Evolutionary conservation across 352 stramenopile genomes (phyloP).

Genomic region (Phytophthora ramorum): DNA sequence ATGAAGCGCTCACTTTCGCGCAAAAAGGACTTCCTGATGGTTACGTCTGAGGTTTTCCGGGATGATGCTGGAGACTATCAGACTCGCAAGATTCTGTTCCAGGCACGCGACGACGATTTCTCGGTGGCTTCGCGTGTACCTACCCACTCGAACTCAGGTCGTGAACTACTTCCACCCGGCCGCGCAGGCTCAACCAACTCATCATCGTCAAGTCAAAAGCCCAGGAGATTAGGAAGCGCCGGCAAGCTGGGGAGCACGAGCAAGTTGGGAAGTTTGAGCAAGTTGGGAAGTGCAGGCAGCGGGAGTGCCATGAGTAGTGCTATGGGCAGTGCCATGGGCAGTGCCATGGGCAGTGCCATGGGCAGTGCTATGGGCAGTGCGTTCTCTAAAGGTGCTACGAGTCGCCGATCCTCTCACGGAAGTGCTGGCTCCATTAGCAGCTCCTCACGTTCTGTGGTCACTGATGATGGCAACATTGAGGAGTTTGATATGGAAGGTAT

Average conservation of each 20-base stretch:
- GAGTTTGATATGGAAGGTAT: slow-evolving; percentile 81
- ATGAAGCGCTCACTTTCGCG: slow-evolving; percentile 86
- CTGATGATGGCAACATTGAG: slow-evolving; percentile 42
- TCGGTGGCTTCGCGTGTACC: slow-evolving; percentile 83
- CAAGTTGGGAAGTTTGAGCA: slow-evolving; percentile 16
- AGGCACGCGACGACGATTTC: slow-evolving; percentile 87
- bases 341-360: slow-evolving; percentile 25
- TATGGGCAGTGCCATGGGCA: slow-evolving; percentile 37
- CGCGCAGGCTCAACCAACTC: slow-evolving; percentile 50
- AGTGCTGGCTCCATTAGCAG: slow-evolving; percentile 58
- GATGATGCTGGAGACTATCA: slow-evolving; percentile 87
- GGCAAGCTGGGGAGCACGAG: slow-evolving; percentile 16
- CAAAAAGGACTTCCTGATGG: slow-evolving; percentile 92
- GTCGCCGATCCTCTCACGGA: slow-evolving; percentile 53
- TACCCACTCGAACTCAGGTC: slow-evolving; percentile 71
- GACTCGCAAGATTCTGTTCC: slow-evolving; percentile 90
- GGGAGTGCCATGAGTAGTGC: slow-evolving; percentile 26
- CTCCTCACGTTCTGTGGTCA: slow-evolving; percentile 51
- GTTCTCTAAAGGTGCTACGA: slow-evolving; percentile 26
- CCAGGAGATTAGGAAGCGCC: slow-evolving; percentile 34
- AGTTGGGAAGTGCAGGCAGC: slow-evolving; percentile 21
- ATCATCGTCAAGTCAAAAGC: slow-evolving; percentile 49
- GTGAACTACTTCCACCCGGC: slow-evolving; percentile 47
- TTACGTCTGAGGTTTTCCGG: slow-evolving; percentile 90
- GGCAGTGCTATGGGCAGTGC: slow-evolving; percentile 22